phyloP scores from a whole-genome alignment of 352 stramenopile genomes.

The Globisporangium emineosum region DNA sequence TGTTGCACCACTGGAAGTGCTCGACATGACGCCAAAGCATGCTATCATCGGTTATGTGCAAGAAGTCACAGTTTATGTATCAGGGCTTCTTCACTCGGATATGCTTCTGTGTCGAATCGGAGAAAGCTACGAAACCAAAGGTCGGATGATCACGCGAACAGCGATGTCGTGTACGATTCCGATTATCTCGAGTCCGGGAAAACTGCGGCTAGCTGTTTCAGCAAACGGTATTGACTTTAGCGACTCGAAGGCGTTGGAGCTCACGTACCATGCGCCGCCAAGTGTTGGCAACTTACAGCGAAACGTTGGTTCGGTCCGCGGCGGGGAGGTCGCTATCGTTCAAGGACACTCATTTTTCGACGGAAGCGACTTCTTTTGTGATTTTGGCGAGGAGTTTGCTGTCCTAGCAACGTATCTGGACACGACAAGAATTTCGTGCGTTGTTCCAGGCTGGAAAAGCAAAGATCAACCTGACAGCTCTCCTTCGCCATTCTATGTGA shows the following conservation, averaged over 20 bases:
- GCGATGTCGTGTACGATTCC: slow-evolving; percentile 32
- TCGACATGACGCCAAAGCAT: slow-evolving; percentile 27
- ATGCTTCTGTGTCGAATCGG: slow-evolving; percentile 33
- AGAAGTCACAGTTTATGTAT: slow-evolving; percentile 24
- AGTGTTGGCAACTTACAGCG: slow-evolving; percentile 6
- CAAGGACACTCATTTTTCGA: slow-evolving; percentile 22
- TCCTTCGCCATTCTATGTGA: background rate
- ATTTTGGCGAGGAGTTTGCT: slow-evolving; percentile 15
- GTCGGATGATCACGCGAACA: slow-evolving; percentile 23
- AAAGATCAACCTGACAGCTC: background rate
- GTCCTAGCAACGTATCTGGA: slow-evolving; percentile 18
- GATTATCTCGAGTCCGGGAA: slow-evolving; percentile 10
- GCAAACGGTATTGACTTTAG: slow-evolving; percentile 43
- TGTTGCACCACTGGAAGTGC: slow-evolving; percentile 24
- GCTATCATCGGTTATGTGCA: slow-evolving; percentile 23
- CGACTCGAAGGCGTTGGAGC: slow-evolving; percentile 12
- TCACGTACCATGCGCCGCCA: slow-evolving; percentile 22
- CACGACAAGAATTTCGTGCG: slow-evolving; percentile 17
- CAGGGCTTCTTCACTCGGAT: slow-evolving; percentile 17
- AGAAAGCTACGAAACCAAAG: slow-evolving; percentile 17
- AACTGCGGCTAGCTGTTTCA: slow-evolving; percentile 25
- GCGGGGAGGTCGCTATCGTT: slow-evolving; percentile 26
- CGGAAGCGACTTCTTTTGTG: slow-evolving; percentile 21
- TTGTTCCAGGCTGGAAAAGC: slow-evolving; percentile 25
- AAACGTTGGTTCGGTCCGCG: slow-evolving; percentile 27